phyloP scores from a whole-genome alignment of 768 basidiomycete genomes.

The Termitomyces sp. region DNA sequence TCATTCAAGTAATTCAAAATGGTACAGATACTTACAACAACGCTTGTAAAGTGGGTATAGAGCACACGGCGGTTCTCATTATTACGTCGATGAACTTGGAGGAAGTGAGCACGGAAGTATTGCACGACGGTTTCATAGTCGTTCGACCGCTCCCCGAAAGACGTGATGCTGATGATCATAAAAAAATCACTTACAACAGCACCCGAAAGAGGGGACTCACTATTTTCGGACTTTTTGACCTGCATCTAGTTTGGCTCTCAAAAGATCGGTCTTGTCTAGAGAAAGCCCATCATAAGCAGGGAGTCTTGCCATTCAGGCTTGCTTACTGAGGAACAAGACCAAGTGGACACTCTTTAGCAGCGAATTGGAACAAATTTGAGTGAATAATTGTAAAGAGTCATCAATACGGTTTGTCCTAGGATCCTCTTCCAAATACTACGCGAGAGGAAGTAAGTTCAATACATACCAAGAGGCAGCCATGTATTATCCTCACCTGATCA shows the following conservation, averaged over 20 bases:
- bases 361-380: slow-evolving; percentile 77
- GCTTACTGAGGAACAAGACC: slow-evolving; percentile 54
- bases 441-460: slow-evolving; percentile 1
- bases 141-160: slow-evolving; percentile 75
- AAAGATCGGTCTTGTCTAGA: slow-evolving; percentile 73
- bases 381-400: slow-evolving; percentile 85
- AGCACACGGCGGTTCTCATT: slow-evolving; percentile 78
- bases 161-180: slow-evolving; percentile 56
- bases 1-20: neutral
- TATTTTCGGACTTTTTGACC: slow-evolving; percentile 76
- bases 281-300: neutral
- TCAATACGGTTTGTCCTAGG: slow-evolving; percentile 81
- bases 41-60: slow-evolving; percentile 78
- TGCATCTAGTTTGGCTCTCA: slow-evolving; percentile 63
- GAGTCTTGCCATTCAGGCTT: neutral
- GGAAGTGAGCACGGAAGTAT: slow-evolving; percentile 85
- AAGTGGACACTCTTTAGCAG: slow-evolving; percentile 67
- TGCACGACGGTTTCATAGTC: slow-evolving; percentile 77
- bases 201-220: slow-evolving; percentile 33
- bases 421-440: slow-evolving; percentile 82
- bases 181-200: neutral
- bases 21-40: slow-evolving; percentile 46
- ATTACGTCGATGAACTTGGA: slow-evolving; percentile 74
- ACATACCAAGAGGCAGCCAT: neutral
- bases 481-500: slow-evolving; percentile 48